phyloP scores from a whole-genome alignment of 225 moss, liverwort and hornwort species.

The Pseudisothecium myosuroides region DNA sequence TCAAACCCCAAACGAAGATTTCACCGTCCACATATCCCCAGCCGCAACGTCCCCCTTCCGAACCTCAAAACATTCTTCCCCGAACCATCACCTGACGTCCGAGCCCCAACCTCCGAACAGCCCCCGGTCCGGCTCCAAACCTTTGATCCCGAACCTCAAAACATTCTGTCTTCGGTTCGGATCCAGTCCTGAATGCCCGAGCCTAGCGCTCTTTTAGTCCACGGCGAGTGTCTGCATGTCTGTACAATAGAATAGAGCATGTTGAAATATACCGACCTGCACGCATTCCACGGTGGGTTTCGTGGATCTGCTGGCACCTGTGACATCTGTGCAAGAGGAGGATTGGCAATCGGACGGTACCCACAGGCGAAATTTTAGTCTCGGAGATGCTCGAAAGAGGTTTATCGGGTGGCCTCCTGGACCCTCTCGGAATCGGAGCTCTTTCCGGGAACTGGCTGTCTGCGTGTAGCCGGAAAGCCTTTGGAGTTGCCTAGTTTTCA shows the following conservation, averaged over 20 bases:
- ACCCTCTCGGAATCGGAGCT: neutral
- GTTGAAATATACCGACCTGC: constrained; percentile 10
- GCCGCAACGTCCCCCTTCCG: neutral
- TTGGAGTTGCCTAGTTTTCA: neutral
- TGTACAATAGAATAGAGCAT: neutral
- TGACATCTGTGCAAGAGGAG: neutral
- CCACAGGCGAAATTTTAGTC: neutral
- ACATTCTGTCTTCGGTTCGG: neutral
- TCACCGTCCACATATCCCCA: too few species aligned
- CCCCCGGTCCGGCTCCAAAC: neutral
- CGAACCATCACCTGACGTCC: neutral
- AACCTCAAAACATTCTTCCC: neutral
- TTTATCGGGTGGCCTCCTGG: neutral
- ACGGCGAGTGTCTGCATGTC: neutral
- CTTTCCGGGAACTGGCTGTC: neutral
- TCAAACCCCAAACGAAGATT: neutral
- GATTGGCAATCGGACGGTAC: neutral
- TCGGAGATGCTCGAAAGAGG: neutral
- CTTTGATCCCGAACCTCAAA: neutral
- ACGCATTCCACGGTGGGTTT: neutral
- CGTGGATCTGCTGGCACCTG: neutral
- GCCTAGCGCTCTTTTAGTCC: neutral
- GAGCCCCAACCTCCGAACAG: neutral
- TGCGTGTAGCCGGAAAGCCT: neutral
- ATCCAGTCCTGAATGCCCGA: neutral